Evolutionary conservation across 2,329 filamentous ascomycete genomes (phyloP).

Genomic region (Trichoderma asperellum): DNA sequence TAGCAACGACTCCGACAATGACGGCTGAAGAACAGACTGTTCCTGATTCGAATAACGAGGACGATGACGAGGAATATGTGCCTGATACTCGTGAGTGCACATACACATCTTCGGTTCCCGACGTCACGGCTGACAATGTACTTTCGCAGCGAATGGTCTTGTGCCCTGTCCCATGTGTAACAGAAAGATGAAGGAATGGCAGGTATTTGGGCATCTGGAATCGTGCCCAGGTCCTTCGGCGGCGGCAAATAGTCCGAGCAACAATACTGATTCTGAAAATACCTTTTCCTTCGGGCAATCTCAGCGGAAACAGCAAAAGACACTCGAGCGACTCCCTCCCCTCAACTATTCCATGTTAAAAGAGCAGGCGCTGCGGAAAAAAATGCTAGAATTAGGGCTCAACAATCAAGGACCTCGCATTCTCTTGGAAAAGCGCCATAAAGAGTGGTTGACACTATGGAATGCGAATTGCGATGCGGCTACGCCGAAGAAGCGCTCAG

Average conservation of each 20-base stretch:
- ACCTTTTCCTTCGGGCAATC: slow-evolving; percentile 31
- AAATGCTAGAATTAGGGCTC: slow-evolving; percentile 79
- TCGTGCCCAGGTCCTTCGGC: slow-evolving; percentile 53
- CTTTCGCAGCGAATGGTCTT: slow-evolving; percentile 66
- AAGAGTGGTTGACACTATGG: slow-evolving; percentile 93
- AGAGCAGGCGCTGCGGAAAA: slow-evolving; percentile 76
- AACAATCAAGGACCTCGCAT: slow-evolving; percentile 68
- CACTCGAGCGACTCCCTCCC: slow-evolving; percentile 70
- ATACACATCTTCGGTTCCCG: no score
- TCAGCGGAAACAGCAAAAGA: slow-evolving; percentile 42
- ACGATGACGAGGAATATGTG: slow-evolving; percentile 38
- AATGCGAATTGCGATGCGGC: slow-evolving; percentile 94
- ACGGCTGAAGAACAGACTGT: slow-evolving; percentile 32
- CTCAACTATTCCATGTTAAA: slow-evolving; percentile 88
- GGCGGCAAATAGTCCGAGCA: background rate
- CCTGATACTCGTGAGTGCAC: slow-evolving; percentile 37
- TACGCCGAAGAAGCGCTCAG: slow-evolving; percentile 68
- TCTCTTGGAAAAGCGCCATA: slow-evolving; percentile 78
- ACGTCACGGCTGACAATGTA: background rate
- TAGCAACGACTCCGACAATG: slow-evolving; percentile 32
- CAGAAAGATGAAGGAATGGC: slow-evolving; percentile 75
- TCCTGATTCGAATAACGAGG: slow-evolving; percentile 30
- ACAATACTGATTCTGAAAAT: background rate
- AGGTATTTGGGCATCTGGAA: slow-evolving; percentile 82
- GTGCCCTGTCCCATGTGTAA: slow-evolving; percentile 84